Evolutionary conservation across 345 rosid genomes (phyloP).

Genomic region (Erodium maritimum): DNA sequence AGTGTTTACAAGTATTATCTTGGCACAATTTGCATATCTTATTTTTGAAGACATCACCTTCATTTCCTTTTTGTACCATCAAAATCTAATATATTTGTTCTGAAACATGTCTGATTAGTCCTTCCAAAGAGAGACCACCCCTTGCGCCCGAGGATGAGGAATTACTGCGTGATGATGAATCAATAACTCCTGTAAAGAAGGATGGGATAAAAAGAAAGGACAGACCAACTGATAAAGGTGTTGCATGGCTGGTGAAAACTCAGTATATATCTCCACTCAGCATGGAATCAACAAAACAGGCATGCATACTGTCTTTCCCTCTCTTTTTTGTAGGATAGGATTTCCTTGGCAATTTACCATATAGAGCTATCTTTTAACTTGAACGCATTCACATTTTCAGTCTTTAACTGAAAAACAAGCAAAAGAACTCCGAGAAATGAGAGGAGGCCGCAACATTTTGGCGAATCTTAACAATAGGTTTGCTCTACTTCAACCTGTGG

Average conservation of each 20-base stretch:
- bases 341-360: neutral
- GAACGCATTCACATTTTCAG: constrained; percentile 29
- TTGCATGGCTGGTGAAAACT: constrained; percentile 94
- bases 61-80: neutral
- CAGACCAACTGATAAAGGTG: constrained; percentile 90
- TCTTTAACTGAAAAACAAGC: constrained; percentile 95
- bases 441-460: constrained; percentile 60
- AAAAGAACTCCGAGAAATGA: constrained; percentile 75
- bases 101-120: constrained; percentile 28
- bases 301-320: constrained; percentile 10
- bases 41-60: neutral
- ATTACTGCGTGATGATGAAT: constrained; percentile 75
- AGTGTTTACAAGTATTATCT: constrained; percentile 76
- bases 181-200: constrained; percentile 63
- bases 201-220: constrained; percentile 84
- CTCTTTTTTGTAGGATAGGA: neutral
- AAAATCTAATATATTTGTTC: neutral
- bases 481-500: constrained; percentile 10
- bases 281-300: constrained; percentile 79
- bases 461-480: constrained; percentile 73
- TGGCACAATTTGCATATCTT: constrained; percentile 6
- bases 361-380: constrained; percentile 4
- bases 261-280: constrained; percentile 89
- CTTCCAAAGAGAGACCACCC: constrained; percentile 47
- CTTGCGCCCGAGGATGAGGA: constrained; percentile 92